Percentiles rank a stretch among this genome's conserved stretches.
Conservation (phyloP, 202 grass and related monocot species). For the Dendrocalamus latiflorus region DNA sequence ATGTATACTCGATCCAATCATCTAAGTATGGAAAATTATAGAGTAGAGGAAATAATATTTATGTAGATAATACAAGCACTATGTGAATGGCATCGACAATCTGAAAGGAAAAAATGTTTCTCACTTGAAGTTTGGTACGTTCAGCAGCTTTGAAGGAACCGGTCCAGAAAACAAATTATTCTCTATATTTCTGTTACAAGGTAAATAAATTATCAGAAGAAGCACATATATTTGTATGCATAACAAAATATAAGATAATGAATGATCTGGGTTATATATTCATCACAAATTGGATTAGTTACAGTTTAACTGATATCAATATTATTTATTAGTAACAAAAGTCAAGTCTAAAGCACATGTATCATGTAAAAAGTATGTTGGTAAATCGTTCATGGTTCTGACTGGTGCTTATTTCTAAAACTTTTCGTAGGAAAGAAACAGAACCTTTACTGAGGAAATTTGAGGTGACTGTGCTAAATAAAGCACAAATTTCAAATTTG, state of each 20-base stretch:
- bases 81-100: neutral
- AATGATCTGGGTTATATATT: conserved; percentile 1
- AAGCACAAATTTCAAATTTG: neutral
- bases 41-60: conserved; percentile 14
- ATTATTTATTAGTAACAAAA: neutral
- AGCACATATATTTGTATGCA: conserved; percentile 11
- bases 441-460: conserved; percentile 4
- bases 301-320: neutral
- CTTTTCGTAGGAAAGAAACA: neutral
- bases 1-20: conserved; percentile 10
- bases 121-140: conserved; percentile 92
- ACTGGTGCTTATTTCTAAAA: neutral
- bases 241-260: neutral
- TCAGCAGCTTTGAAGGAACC: conserved; percentile 75
- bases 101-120: conserved; percentile 25
- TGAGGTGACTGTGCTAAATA: neutral
- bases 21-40: conserved; percentile 7
- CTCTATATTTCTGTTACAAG: no score
- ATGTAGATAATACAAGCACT: neutral
- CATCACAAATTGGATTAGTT: conserved; percentile 10
- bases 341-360: neutral
- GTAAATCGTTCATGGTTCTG: neutral
- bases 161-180: no score
- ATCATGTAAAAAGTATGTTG: neutral
- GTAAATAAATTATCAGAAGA: conserved; percentile 28